Base-by-base conservation (phyloP, 805 yeast species). In the Candida namnaoensis region DNA sequence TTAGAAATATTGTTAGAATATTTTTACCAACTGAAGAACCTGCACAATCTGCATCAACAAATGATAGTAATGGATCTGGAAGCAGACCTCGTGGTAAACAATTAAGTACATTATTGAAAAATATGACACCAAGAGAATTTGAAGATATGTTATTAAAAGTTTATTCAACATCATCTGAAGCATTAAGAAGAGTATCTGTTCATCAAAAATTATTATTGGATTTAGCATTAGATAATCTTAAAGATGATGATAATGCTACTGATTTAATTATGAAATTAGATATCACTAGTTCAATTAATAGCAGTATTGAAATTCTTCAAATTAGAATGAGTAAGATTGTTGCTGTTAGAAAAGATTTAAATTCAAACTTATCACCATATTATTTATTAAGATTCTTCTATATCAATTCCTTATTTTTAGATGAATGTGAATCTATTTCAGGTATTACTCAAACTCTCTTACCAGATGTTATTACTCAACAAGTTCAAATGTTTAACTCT, bases 161-260 rank as follows among this genome's bases (percentile, higher is more conserved):
- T 5, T 86, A 75, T 49, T 62, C 85, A 0, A 71, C 76, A 19
- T 66, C 83, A 3, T 76, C 88, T 0, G 95, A 84, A 52, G 79
- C 87, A 15, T 64, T 88, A 25, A 67, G 91, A 47, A 71, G 95
- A 44, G 64, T 90, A 28, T 77, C 86, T 1, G 65, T 76, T 8
- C 96, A 88, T 44, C 95, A 88, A 55, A 88, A 88, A 57, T 51
- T 86, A 5, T 60, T 91, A 27, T 67, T 93, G 12, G 93, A 87
- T 48, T 56, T 84, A 41, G 80, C 95, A 0, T 60, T 82, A 28
- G 73, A 71, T 39, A 52, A 54, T 14, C 44, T 58, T 38, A 45
- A 53, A 39, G 59, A 61, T 12, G 68, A 64, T 5, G 50, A 53
- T 19, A 56, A 57, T 39, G 59, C 58, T 35, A 55, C 60, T 15